Evolutionary conservation across 306 rosid genomes (phyloP), one percentile per base, ranked within the genome.

Genomic region (Glycine tomentella): DNA sequence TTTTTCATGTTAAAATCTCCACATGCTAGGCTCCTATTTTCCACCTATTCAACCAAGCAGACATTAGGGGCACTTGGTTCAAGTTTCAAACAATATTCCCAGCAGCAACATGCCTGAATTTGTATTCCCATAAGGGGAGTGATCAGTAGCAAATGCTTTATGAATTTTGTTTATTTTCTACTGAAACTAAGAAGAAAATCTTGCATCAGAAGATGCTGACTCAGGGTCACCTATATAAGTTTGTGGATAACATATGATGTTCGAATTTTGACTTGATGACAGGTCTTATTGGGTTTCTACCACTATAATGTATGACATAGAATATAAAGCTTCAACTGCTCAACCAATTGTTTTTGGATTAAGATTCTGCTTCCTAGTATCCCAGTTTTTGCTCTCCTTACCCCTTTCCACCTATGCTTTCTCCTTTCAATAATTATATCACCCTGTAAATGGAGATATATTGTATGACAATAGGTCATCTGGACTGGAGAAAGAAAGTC

Each of bases 251-350:
- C 53, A 13, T 20, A 20, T 16, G 2, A 16, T 77, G 65, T 69
- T 63, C 12, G 6, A 40, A 50, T 69, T 75, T 68, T n/a, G 55
- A 57, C 69, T 40, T 51, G 69, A 77, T n/a, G 82, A 8, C 42
- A 15, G 40, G 69, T 66, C 56, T 12, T 16, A 38, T 51, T 79
- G 53, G 15, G 65, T 74, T 78, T 62, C 59, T 56, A 52, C 46
- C 42, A 58, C 50, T 67, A 40, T 49, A n/a, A 51, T n/a, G 66
- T 42, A 69, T 9, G 25, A 59, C 7, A 15, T n/a, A n/a, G 58
- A 62, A 12, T 17, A 55, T 34, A 33, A 64, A 56, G 3, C 12
- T 55, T 86, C 33, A 20, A 20, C 25, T 0, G 25, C 25, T 20
- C 25, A 52, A 3, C 17, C 36, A 31, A 9, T 49, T 65, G 8